Conservation (phyloP, 148 eudicot species). For the Rhododendron kiyosumense region DNA sequence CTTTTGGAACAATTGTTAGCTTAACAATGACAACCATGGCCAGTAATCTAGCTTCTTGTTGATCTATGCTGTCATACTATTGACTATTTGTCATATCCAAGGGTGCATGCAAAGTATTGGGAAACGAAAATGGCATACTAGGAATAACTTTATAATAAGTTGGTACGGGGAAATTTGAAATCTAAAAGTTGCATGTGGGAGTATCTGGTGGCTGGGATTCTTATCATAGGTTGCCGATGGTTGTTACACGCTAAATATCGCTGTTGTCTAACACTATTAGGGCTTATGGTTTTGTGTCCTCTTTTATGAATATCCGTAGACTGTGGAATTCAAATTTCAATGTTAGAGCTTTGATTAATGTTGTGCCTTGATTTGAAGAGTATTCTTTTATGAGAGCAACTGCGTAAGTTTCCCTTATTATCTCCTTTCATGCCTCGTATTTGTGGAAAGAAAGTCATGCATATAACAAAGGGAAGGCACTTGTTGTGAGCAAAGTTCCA, state of each 20-base stretch:
- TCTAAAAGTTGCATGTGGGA: neutral
- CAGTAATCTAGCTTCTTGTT: neutral
- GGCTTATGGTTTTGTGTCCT: neutral
- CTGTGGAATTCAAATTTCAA: neutral
- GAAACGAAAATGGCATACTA: neutral
- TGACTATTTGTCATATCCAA: neutral
- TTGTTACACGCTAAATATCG: neutral
- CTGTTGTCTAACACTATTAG: neutral
- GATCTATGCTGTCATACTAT: neutral
- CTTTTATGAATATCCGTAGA: neutral
- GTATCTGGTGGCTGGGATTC: neutral
- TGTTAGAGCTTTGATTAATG: neutral
- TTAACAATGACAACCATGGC: neutral
- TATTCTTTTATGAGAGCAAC: neutral
- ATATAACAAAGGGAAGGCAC: constrained; percentile 87
- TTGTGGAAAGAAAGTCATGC: constrained; percentile 90
- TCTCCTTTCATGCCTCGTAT: constrained; percentile 18
- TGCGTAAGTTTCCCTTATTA: neutral
- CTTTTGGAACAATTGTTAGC: neutral
- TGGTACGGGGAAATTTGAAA: neutral
- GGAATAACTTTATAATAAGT: neutral
- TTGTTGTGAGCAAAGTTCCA: constrained; percentile 91
- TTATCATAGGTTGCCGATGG: neutral
- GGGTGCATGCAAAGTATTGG: neutral
- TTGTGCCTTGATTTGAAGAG: neutral